These are phyloP conservation scores for Aspergillus latus DNA, from an alignment of 2,329 filamentous ascomycete species.

Conservation along the genomic window DNA sequence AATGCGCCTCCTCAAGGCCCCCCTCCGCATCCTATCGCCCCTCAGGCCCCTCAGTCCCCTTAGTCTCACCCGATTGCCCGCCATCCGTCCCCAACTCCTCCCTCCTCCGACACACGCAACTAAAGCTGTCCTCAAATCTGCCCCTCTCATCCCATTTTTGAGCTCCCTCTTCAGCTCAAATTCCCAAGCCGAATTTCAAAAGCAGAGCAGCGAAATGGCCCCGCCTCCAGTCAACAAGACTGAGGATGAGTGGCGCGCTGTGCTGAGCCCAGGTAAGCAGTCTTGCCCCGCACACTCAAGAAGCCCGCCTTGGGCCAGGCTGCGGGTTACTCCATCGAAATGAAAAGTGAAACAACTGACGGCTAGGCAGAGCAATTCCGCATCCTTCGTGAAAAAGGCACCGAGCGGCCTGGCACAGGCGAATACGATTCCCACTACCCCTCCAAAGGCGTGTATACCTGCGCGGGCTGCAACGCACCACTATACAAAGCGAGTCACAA, in stretches of 20 bases:
- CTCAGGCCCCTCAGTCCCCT: conserved; percentile 6
- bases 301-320: neutral
- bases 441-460: conserved; percentile 74
- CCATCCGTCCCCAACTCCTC: conserved; percentile 18
- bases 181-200: conserved; percentile 43
- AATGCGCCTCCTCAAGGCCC: conserved; percentile 28
- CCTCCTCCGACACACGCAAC: conserved; percentile 31
- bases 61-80: conserved; percentile 18
- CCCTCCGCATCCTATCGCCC: conserved; percentile 24
- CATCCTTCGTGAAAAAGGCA: conserved; percentile 87
- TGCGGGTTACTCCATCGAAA: neutral
- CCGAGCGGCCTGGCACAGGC: conserved; percentile 76
- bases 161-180: conserved; percentile 71
- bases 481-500: conserved; percentile 93
- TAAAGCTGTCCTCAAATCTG: conserved; percentile 54
- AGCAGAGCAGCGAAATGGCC: conserved; percentile 41
- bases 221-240: conserved; percentile 74
- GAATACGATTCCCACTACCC: conserved; percentile 86
- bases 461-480: conserved; percentile 80
- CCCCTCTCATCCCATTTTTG: conserved; percentile 77
- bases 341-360: neutral
- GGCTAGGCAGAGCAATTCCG: conserved; percentile 81
- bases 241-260: conserved; percentile 83
- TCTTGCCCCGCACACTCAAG: too few species aligned
- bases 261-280: conserved; percentile 69